phyloP scores from a whole-genome alignment of 306 rosid species.

The Coriaria nepalensis region DNA sequence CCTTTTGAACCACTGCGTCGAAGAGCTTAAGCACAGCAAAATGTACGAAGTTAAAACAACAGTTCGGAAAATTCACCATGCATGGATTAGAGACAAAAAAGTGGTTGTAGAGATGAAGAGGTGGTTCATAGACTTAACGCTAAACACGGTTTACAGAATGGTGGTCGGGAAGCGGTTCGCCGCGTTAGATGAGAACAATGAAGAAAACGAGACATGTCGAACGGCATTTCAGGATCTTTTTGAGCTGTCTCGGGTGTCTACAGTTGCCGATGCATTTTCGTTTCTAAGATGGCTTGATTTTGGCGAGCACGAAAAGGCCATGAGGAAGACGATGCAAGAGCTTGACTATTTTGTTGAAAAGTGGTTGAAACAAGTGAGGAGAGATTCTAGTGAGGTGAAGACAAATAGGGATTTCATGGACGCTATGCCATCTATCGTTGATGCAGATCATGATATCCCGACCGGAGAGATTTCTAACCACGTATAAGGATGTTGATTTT shows the following conservation, averaged over 20 bases:
- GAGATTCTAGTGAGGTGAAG: background rate
- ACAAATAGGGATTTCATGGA: background rate
- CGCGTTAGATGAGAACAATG: constrained; percentile 10
- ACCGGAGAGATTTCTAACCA: constrained; percentile 38
- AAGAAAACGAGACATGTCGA: constrained; percentile 21
- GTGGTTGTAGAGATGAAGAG: constrained; percentile 20
- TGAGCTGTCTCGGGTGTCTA: constrained; percentile 31
- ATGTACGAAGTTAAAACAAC: background rate
- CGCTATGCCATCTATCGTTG: background rate
- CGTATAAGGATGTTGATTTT: constrained; percentile 20
- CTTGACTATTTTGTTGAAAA: background rate
- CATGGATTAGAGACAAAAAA: background rate
- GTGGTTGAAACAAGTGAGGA: background rate
- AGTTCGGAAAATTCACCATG: background rate
- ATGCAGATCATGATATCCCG: background rate
- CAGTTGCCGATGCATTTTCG: constrained; percentile 40
- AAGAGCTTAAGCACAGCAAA: background rate
- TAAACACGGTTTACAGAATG: constrained; percentile 42
- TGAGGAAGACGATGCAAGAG: background rate
- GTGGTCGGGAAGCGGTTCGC: constrained; percentile 38
- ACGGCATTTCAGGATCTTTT: constrained; percentile 33
- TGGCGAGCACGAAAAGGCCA: constrained; percentile 6
- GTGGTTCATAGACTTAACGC: constrained; percentile 33
- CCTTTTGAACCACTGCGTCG: background rate
- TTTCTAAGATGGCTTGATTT: constrained; percentile 42